Evolutionary conservation across 1,139 yeast species (phyloP).

Genomic region (Geotrichum citri-aurantii): DNA sequence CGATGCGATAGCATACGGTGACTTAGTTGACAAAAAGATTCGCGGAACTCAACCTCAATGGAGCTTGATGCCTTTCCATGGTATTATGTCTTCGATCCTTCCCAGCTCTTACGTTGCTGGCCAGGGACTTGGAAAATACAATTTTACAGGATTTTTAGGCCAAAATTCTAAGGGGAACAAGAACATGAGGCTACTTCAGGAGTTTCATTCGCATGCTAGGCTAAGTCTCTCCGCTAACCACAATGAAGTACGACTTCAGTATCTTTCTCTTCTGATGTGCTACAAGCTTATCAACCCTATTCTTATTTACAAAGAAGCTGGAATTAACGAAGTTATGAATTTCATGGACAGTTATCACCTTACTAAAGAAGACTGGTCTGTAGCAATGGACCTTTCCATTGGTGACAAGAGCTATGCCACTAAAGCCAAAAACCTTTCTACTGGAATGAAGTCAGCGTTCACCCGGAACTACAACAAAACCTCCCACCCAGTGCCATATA

Average conservation of each 20-base stretch:
- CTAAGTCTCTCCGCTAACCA: constrained; percentile 72
- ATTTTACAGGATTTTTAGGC: constrained; percentile 84
- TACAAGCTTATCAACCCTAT: constrained; percentile 55
- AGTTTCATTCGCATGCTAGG: constrained; percentile 83
- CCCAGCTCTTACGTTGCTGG: constrained; percentile 81
- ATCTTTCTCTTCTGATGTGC: constrained; percentile 61
- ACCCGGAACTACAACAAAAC: constrained; percentile 75
- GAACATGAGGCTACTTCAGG: constrained; percentile 72
- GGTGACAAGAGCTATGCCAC: constrained; percentile 44
- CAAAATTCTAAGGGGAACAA: constrained; percentile 82
- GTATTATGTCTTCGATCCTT: constrained; percentile 73
- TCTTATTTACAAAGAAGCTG: constrained; percentile 49
- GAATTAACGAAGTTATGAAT: constrained; percentile 57
- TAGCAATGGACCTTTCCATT: constrained; percentile 70
- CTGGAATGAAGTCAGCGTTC: constrained; percentile 73
- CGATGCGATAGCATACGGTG: constrained; percentile 78
- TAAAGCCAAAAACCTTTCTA: constrained; percentile 56
- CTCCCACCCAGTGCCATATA: constrained; percentile 81
- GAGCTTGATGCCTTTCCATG: constrained; percentile 91
- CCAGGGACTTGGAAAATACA: constrained; percentile 56
- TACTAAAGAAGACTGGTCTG: constrained; percentile 90
- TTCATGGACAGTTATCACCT: constrained; percentile 77
- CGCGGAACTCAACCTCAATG: constrained; percentile 93
- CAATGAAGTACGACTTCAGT: constrained; percentile 67
- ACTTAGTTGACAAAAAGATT: constrained; percentile 69